phyloP scores from a whole-genome alignment of 1,284 basidiomycete genomes.

The Lignosus rhinocerotis region DNA sequence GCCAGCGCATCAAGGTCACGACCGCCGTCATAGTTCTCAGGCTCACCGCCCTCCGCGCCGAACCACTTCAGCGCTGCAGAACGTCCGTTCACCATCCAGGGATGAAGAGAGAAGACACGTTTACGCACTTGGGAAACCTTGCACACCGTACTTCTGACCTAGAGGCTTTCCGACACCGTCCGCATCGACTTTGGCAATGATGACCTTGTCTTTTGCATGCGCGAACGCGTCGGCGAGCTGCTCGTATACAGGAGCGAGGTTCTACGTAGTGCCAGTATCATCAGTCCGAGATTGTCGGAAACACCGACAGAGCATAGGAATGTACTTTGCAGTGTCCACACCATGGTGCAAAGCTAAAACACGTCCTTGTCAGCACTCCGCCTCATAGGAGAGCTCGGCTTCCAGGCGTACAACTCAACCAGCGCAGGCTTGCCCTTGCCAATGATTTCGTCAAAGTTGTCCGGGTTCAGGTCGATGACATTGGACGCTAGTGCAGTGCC shows the following conservation, averaged over 20 bases:
- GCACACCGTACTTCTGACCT: slow-evolving; percentile 75
- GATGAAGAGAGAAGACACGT: background rate
- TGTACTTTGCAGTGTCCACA: slow-evolving; percentile 84
- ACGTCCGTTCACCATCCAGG: slow-evolving; percentile 1
- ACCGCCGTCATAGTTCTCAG: slow-evolving; percentile 74
- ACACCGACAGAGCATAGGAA: slow-evolving; percentile 1
- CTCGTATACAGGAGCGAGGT: slow-evolving; percentile 86
- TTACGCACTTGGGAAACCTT: slow-evolving; percentile 82
- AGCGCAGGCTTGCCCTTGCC: slow-evolving; percentile 81
- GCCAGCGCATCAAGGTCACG: slow-evolving; percentile 82
- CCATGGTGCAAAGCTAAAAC: slow-evolving; percentile 76
- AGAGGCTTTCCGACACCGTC: slow-evolving; percentile 81
- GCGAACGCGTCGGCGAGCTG: slow-evolving; percentile 86
- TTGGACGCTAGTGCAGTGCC: slow-evolving; percentile 71
- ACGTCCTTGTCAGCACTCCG: background rate
- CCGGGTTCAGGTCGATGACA: slow-evolving; percentile 74
- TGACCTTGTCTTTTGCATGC: slow-evolving; percentile 76
- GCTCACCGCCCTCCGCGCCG: slow-evolving; percentile 59
- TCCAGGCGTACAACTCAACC: slow-evolving; percentile 81
- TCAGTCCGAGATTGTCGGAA: slow-evolving; percentile 7
- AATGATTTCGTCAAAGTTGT: slow-evolving; percentile 76
- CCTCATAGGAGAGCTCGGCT: background rate
- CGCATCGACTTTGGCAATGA: slow-evolving; percentile 93
- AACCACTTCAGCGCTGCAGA: slow-evolving; percentile 89
- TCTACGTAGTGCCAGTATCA: slow-evolving; percentile 43